Percentiles rank a stretch among this genome's conserved stretches.
Conservation (phyloP, 768 basidiomycete species). For the Floccularia luteovirens region DNA sequence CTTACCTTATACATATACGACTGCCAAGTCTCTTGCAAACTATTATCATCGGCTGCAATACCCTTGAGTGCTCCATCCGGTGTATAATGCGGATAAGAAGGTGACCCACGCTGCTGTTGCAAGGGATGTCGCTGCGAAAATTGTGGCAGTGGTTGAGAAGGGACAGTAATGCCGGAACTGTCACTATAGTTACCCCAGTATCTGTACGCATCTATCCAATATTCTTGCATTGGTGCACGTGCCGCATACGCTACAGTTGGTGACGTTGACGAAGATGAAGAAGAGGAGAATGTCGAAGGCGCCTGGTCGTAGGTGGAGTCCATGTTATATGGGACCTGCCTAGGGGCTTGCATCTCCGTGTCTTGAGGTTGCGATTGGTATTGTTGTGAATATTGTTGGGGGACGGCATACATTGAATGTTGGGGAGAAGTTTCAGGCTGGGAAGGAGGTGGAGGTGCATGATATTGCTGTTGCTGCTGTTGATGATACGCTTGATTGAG, state of each 20-base stretch:
- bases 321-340: too few species aligned
- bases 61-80: slow-evolving; percentile 36
- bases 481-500: slow-evolving; percentile 15
- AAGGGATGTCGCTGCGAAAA: slow-evolving; percentile 11
- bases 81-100: slow-evolving; percentile 30
- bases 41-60: slow-evolving; percentile 44
- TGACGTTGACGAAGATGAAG: slow-evolving; percentile 5
- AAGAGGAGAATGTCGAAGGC: slow-evolving; percentile 4
- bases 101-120: slow-evolving; percentile 9
- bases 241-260: slow-evolving; percentile 3
- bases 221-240: too few species aligned
- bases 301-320: not conserved
- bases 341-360: too few species aligned
- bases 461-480: slow-evolving; percentile 10
- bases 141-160: too few species aligned
- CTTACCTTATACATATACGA: slow-evolving; percentile 55
- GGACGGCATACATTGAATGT: not conserved
- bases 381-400: too few species aligned
- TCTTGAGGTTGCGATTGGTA: too few species aligned
- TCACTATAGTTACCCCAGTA: not conserved
- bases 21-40: slow-evolving; percentile 64
- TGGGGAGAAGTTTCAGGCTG: too few species aligned
- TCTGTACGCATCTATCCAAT: not conserved
- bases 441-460: slow-evolving; percentile 6
- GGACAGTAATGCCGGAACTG: too few species aligned